Evolutionary conservation across 2,329 filamentous ascomycete species (phyloP).

Genomic region (Claviceps fusiformis): DNA sequence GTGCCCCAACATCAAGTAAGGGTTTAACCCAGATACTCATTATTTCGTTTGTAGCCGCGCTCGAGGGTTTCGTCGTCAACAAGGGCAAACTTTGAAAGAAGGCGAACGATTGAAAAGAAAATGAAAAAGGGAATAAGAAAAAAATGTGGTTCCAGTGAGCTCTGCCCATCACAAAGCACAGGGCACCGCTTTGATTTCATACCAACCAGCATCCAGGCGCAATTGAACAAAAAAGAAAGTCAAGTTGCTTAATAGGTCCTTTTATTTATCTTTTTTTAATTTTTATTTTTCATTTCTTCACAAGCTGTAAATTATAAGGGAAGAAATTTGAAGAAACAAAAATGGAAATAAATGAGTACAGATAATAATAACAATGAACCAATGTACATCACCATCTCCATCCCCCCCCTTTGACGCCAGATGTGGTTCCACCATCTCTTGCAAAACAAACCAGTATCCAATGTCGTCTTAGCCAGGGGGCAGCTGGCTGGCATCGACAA

Average conservation of each 20-base stretch:
- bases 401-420: slow-evolving; percentile 8
- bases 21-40: neutral
- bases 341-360: neutral
- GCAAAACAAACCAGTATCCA: neutral
- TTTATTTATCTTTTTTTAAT: slow-evolving; percentile 1
- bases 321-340: slow-evolving; percentile 8
- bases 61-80: slow-evolving; percentile 90
- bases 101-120: neutral
- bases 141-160: too few species aligned
- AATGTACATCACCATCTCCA: slow-evolving; percentile 5
- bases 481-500: slow-evolving; percentile 87
- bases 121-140: neutral
- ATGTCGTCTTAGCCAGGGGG: slow-evolving; percentile 59
- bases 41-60: slow-evolving; percentile 36
- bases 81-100: slow-evolving; percentile 55
- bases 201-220: neutral
- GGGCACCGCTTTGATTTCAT: slow-evolving; percentile 28
- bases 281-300: neutral
- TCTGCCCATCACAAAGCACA: neutral
- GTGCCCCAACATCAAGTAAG: neutral
- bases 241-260: slow-evolving; percentile 3
- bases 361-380: neutral
- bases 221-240: slow-evolving; percentile 5
- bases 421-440: neutral
- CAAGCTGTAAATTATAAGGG: neutral